Evolutionary conservation across 495 filamentous ascomycete genomes (phyloP).

Genomic region (Cetradonia linearis): DNA sequence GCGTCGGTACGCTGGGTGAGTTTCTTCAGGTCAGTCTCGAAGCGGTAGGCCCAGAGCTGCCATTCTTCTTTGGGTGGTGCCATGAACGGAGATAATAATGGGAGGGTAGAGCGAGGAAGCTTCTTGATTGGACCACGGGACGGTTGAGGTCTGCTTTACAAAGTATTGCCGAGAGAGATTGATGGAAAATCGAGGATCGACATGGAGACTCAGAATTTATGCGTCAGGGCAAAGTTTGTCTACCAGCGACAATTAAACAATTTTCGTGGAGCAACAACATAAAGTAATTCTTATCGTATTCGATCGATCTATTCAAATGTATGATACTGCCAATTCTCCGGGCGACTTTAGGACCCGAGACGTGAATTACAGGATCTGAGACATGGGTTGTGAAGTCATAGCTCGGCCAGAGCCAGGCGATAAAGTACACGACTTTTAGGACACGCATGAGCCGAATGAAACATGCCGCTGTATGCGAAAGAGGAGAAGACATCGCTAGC

Average conservation of each 20-base stretch:
- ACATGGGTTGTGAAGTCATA: slow-evolving; percentile 5
- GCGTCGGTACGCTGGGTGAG: not conserved
- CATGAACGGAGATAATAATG: slow-evolving; percentile 9
- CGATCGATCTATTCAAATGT: slow-evolving; percentile 20
- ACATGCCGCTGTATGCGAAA: slow-evolving; percentile 15
- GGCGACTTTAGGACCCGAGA: not conserved
- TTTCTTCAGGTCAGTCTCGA: slow-evolving; percentile 8
- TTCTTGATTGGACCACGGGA: not conserved
- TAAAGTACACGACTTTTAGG: slow-evolving; percentile 18
- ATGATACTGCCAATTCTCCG: slow-evolving; percentile 5
- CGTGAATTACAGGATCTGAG: slow-evolving; percentile 1
- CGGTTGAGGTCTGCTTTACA: too few species aligned
- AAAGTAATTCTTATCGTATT: slow-evolving; percentile 11
- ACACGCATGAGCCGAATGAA: slow-evolving; percentile 3
- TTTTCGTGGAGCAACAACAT: not conserved
- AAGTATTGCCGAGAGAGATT: not conserved
- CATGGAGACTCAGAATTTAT: too few species aligned
- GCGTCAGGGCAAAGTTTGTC: not conserved
- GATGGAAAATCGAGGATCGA: too few species aligned
- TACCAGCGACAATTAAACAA: not conserved
- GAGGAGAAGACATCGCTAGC: slow-evolving; percentile 6
- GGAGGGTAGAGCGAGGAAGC: not conserved
- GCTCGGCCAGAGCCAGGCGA: slow-evolving; percentile 11
- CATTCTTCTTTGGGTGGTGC: slow-evolving; percentile 16
- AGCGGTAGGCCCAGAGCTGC: slow-evolving; percentile 21